Evolutionary conservation across 768 basidiomycete species (phyloP), one percentile per base, ranked within the genome.

Genomic region (Leccinum subgranulosum): DNA sequence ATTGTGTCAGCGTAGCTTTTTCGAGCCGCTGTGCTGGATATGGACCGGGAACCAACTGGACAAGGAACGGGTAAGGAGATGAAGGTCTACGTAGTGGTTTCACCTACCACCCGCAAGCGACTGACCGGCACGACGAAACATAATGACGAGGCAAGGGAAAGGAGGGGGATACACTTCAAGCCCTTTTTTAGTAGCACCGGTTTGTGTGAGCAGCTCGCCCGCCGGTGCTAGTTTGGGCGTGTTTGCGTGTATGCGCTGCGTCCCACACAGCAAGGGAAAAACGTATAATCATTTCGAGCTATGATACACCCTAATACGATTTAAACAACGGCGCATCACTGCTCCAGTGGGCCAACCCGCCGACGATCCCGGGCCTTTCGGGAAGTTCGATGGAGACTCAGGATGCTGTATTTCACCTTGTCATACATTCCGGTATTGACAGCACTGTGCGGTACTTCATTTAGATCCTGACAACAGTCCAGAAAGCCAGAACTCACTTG

Each of bases 1-100:
- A 94, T 88, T 50, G 93, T 94, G 70, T 90, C 89, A 54, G 88
- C 92, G 73, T 98, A 98, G 67, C 83, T 85, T 62, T 76, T 80
- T 66, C 91, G 83, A 64, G 85, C 70, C 46, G 83, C 82, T 63
- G 94, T 90, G 66, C 84, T 82, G 49, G 92, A 86, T 79, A 96
- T 92, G 63, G 87, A 77, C 79, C 94, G 81, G 78, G 84, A 83
- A 79, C 86, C 85, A 67, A 76, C 84, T 86, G 60, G 41, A 58
- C 15, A 39, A 51, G 53, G 19, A 6, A 10, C 31, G 11, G 4
- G 29, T 61, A 3, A 60, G 43, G 23, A 28, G 45, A 46, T 31
- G 14, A 15, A 21, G 29, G 25, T 27, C 31, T 17, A 53, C 19
- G 6, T 45, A 21, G 15, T 19, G 39, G 29, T 45, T 45, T 23